These are phyloP conservation scores for Candida pini DNA, from an alignment of 805 yeast species.

Conservation along the genomic window DNA sequence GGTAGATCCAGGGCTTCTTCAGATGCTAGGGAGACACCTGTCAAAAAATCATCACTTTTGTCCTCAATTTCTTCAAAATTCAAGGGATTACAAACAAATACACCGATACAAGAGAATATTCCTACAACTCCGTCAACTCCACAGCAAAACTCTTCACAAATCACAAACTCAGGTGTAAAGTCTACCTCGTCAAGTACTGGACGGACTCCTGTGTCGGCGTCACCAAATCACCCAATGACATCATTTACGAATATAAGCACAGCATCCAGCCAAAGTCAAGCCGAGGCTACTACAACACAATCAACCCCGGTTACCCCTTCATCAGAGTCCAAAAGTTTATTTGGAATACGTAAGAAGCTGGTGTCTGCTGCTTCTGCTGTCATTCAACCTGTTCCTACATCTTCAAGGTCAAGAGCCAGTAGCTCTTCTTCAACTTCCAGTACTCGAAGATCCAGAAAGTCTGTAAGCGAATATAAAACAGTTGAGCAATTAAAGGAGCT, in stretches of 20 bases:
- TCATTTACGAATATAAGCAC: background rate
- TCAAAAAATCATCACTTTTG: slow-evolving; percentile 24
- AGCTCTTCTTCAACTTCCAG: background rate
- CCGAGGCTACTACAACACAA: background rate
- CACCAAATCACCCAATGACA: background rate
- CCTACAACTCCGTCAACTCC: slow-evolving; percentile 8
- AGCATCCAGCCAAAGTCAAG: too few species aligned
- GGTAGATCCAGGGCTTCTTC: slow-evolving; percentile 11
- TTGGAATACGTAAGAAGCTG: slow-evolving; percentile 14
- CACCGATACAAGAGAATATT: too few species aligned
- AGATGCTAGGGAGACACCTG: slow-evolving; percentile 14
- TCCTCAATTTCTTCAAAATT: slow-evolving; percentile 32
- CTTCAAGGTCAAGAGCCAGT: slow-evolving; percentile 1
- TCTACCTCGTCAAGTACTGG: background rate
- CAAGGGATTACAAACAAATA: too few species aligned
- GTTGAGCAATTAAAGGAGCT: slow-evolving; percentile 26
- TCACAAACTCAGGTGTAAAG: background rate
- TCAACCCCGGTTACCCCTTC: background rate
- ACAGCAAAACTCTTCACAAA: slow-evolving; percentile 1
- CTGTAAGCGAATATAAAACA: background rate
- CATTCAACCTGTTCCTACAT: background rate
- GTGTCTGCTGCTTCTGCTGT: slow-evolving; percentile 1
- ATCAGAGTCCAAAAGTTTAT: slow-evolving; percentile 12
- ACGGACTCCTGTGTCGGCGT: background rate
- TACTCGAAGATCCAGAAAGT: background rate